These are phyloP conservation scores for Colletotrichum eleusines DNA, from an alignment of 2,329 filamentous ascomycete species.

Conservation along the genomic window DNA sequence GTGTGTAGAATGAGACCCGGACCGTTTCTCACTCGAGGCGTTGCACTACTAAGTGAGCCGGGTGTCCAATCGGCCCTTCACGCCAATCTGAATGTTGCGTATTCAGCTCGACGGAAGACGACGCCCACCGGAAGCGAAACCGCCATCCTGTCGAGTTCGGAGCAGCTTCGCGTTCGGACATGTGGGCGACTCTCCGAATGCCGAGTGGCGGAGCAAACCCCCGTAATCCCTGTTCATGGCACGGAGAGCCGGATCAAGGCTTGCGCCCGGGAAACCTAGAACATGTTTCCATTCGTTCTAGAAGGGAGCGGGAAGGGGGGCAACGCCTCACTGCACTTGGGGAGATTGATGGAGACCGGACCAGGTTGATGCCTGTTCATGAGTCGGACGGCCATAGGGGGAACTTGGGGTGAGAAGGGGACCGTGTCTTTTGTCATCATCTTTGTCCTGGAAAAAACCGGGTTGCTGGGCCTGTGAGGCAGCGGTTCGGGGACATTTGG, in stretches of 20 bases:
- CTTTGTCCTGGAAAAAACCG: constrained; percentile 1
- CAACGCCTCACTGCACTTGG: neutral
- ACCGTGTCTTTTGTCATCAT: constrained; percentile 25
- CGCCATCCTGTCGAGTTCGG: constrained; percentile 1
- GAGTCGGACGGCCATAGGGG: neutral
- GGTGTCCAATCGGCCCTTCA: neutral
- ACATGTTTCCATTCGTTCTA: constrained; percentile 29
- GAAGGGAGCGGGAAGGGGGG: constrained; percentile 8
- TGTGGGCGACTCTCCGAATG: constrained; percentile 27
- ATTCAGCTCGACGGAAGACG: constrained; percentile 3
- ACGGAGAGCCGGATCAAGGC: neutral
- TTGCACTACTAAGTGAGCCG: neutral
- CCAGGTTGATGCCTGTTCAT: constrained; percentile 26
- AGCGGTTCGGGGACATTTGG: neutral
- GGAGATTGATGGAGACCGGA: constrained; percentile 1
- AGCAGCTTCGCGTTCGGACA: constrained; percentile 16
- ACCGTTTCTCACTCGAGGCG: neutral
- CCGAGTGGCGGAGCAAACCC: constrained; percentile 9
- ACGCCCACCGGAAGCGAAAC: neutral
- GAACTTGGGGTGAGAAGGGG: neutral
- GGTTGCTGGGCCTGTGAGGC: constrained; percentile 19
- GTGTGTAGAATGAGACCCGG: neutral
- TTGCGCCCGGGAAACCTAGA: constrained; percentile 1
- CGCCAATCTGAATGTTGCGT: constrained; percentile 6
- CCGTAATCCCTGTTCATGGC: constrained; percentile 1